Evolutionary conservation across 2,329 filamentous ascomycete genomes (phyloP), one percentile per base, ranked within the genome.

Genomic region (Fusarium domesticum): DNA sequence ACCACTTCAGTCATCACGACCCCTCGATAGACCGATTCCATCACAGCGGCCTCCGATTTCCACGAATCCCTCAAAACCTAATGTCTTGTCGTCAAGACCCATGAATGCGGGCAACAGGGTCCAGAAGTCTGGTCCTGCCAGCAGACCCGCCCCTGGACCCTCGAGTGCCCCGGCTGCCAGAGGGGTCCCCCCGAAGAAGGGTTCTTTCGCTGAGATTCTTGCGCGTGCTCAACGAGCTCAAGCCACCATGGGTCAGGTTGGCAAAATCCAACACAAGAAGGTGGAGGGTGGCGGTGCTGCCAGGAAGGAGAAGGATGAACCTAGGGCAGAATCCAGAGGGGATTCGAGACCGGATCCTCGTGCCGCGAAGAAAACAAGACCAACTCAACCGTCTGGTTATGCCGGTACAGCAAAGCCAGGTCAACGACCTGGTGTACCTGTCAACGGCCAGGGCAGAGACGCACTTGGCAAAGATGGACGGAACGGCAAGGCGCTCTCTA

Each of bases 211-310:
- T 30, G 85, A 89, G 58, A 85, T 89, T 47, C 75, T 91, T 68
- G 84, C 84, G 43, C 77, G 84, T 54, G 87, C 81, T 23, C 82
- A 86, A 59, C 80, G 80, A 48, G 83, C 80, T 11, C 80, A 87
- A 58, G 73, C 71, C 31, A 72, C 69, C 32, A 77, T 80, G 70
- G 77, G 72, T n/a, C 77, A 77, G 54, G 74, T 85, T 18, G 85
- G 84, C 43, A 82, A 81, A 56, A 87, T 89, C 54, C 85, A 88
- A 61, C 85, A 89, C 65, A 89, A 89, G 62, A 75, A 83, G 16
- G 77, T 83, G 2, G 85, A 87, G 55, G 85, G 82, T 58, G 66
- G n/a, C n/a, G n/a, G 76, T n/a, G 68, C 76, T 6, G 73, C 41
- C 18, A 58, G 49, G 48, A 50, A 74, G 63, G 75, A 73, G 47